Base-by-base conservation (phyloP, 2,329 filamentous ascomycete species). In the Verticillium zaregamsianum region DNA sequence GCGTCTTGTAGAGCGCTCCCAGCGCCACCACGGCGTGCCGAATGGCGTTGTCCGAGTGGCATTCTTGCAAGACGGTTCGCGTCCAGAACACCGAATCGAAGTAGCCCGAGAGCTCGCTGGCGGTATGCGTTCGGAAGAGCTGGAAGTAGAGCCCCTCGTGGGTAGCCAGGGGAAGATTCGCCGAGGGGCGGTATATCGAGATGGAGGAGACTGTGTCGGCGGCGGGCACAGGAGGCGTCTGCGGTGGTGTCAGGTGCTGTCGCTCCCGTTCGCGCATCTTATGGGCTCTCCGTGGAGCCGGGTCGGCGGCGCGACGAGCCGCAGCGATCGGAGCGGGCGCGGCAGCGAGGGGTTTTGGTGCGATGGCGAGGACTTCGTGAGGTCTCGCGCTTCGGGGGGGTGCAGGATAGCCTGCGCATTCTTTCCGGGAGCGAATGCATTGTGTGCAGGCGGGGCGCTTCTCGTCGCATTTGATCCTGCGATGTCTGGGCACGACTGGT, bases 51-150 rank as follows among this genome's bases (percentile, higher is more conserved):
- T 88, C 84, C 0, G 79, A 78, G 65, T 90, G 85, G 59, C 86
- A 89, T 70, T 87, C 86, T 66, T 86, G 84, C 11, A 90, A 71
- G 2, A 90, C 86, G 37, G 82, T 81, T 54, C 81, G 78, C 1
- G 81, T 86, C 87, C 87, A 90, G 68, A 90, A 90, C 2, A 81
- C 78, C 23, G 82, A 84, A 68, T 89, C 85, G 64, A 90, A 90
- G 69, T 87, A 90, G 14, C 88, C 87, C 0, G 87, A 88, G 7
- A 90, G 75, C 67, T 88, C 86, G 56, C 76, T 82, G 1, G 86
- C 84, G 0, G 88, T 89, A 54, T 85, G 84, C 31, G 81, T 77
- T 52, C 82, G 81, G 67, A 90, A 89, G 14, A 88, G 74, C 61
- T 86, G 80, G 68, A 89, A 89, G 67, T 89, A 89, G 57, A 82